Percentiles rank a stretch among this genome's conserved stretches.
Conservation (phyloP, 805 yeast genomes). For the Sugiyamaella chiloensis region DNA sequence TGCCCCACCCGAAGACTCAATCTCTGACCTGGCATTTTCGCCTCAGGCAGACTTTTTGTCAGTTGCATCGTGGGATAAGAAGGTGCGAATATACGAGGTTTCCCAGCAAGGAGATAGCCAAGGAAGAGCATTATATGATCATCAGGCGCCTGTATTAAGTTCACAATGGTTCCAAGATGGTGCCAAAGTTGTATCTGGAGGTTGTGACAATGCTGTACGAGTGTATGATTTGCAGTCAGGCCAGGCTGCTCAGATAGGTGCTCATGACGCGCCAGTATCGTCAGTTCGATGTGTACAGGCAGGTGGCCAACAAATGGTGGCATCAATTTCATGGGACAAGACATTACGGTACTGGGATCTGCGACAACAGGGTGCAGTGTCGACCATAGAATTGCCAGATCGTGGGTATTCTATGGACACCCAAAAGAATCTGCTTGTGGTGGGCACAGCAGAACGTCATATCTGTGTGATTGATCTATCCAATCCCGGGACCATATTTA, state of each 20-base stretch:
- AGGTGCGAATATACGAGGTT: slow-evolving; percentile 88
- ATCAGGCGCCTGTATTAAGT: slow-evolving; percentile 80
- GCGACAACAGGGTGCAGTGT: slow-evolving; percentile 71
- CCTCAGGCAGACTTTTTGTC: slow-evolving; percentile 80
- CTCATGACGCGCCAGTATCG: slow-evolving; percentile 77
- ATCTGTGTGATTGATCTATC: slow-evolving; percentile 67
- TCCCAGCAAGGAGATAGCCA: slow-evolving; percentile 71
- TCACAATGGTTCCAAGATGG: slow-evolving; percentile 88
- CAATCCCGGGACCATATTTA: slow-evolving; percentile 80
- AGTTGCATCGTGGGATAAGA: slow-evolving; percentile 91
- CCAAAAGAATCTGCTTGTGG: slow-evolving; percentile 75
- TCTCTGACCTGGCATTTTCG: slow-evolving; percentile 79
- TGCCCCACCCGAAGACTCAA: slow-evolving; percentile 89
- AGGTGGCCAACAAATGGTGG: slow-evolving; percentile 77
- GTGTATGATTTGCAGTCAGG: slow-evolving; percentile 79
- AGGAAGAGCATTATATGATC: slow-evolving; percentile 87
- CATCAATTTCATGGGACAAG: slow-evolving; percentile 95
- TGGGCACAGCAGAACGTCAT: slow-evolving; percentile 92
- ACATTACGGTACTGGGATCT: slow-evolving; percentile 93
- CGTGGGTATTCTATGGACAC: slow-evolving; percentile 88
- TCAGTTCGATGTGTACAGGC: slow-evolving; percentile 74
- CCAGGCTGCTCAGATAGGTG: slow-evolving; percentile 80
- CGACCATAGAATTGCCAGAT: slow-evolving; percentile 82
- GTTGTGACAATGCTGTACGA: slow-evolving; percentile 84
- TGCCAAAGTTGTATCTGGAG: slow-evolving; percentile 80